A percentile compares a stretch with the other conserved stretches of the same genome.
phyloP scores from a whole-genome alignment of 139 green algal genomes.

The Chlamydomonas incerta region DNA sequence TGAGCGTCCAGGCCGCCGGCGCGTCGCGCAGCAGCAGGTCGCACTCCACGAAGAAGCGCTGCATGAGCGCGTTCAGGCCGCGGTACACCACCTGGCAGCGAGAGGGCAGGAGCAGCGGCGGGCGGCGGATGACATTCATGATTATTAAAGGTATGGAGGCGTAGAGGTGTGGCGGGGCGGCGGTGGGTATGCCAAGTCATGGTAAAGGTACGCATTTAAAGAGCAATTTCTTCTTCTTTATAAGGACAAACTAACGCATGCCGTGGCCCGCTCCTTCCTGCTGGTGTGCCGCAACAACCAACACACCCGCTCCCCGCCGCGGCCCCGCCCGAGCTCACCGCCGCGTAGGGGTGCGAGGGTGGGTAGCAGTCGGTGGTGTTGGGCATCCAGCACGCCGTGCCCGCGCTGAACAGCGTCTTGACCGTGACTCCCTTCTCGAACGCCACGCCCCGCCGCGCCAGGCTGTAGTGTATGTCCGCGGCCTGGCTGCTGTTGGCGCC shows the following conservation, averaged over 20 bases:
- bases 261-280: no score
- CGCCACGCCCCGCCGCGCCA: conserved; percentile 1
- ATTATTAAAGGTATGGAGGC: no score
- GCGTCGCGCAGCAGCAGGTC: conserved; percentile 37
- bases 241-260: no score
- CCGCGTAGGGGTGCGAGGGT: conserved; percentile 5
- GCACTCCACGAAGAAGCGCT: conserved; percentile 42
- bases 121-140: no score
- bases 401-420: neutral
- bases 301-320: no score
- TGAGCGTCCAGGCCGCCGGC: conserved; percentile 23
- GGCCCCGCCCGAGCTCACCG: neutral
- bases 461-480: conserved; percentile 13
- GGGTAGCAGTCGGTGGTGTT: conserved; percentile 19
- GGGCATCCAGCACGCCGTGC: neutral
- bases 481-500: conserved; percentile 25
- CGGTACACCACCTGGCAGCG: conserved; percentile 42
- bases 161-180: no score
- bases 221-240: no score
- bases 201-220: no score
- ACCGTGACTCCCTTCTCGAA: conserved; percentile 4
- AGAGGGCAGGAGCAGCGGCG: no score
- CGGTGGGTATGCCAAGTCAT: no score
- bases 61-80: conserved; percentile 40
- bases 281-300: no score